phyloP scores from a whole-genome alignment of 192 early-diverging fungal species.

The Rhizophlyctis rosea region DNA sequence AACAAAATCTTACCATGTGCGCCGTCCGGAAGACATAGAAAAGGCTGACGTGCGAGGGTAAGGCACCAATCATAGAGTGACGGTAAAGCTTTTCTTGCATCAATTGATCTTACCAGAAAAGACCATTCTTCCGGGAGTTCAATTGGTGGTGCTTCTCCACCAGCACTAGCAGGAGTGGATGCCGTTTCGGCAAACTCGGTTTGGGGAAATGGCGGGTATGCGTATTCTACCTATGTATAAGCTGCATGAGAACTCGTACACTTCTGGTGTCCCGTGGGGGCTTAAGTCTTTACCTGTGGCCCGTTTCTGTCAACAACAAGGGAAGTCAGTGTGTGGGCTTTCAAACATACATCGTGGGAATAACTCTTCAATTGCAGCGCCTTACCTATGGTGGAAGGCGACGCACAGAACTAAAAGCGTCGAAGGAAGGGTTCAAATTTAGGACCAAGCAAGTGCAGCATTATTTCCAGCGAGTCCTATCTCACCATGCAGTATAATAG shows the following conservation, averaged over 20 bases:
- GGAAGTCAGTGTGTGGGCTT: background rate
- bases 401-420: conserved; percentile 40
- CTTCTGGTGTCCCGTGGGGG: too few species aligned
- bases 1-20: conserved; percentile 56
- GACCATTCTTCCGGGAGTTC: conserved; percentile 79
- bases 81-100: background rate
- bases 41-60: conserved; percentile 49
- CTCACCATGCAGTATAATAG: conserved; percentile 5
- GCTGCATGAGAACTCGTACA: too few species aligned
- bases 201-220: conserved; percentile 47
- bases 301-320: conserved; percentile 34
- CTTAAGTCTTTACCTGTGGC: conserved; percentile 35
- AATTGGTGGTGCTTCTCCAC: conserved; percentile 27
- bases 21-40: conserved; percentile 77
- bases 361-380: background rate
- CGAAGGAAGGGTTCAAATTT: background rate
- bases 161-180: background rate
- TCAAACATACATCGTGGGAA: background rate
- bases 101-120: conserved; percentile 45
- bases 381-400: conserved; percentile 49
- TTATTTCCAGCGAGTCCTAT: background rate
- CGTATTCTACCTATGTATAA: conserved; percentile 47
- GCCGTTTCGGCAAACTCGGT: conserved; percentile 13
- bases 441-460: background rate
- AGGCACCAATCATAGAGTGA: background rate